Evolutionary conservation across 2,329 filamentous ascomycete species (phyloP).

Genomic region (Chrysosporium queenslandicum): DNA sequence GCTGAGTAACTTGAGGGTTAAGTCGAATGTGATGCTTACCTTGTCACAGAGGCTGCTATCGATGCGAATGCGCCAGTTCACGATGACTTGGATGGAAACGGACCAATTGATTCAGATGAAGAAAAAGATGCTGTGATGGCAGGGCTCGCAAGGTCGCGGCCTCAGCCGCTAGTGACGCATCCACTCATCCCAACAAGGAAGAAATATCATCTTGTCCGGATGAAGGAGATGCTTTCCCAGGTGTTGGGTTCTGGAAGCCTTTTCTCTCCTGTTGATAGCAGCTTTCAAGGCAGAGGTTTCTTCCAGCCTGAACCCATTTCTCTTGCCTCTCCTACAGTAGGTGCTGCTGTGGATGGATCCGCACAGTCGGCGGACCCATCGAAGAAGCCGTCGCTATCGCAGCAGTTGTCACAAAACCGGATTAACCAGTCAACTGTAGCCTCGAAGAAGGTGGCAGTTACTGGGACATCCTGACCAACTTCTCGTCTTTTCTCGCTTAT

Average conservation of each 20-base stretch:
- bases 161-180: conserved; percentile 64
- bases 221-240: conserved; percentile 54
- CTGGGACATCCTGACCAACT: background rate
- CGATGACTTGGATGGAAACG: conserved; percentile 71
- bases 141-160: conserved; percentile 57
- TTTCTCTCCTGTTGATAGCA: conserved; percentile 33
- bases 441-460: conserved; percentile 1
- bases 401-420: conserved; percentile 14
- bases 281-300: conserved; percentile 24
- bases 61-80: conserved; percentile 86
- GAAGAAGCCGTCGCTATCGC: conserved; percentile 14
- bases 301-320: conserved; percentile 27
- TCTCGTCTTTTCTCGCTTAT: background rate
- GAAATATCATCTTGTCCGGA: conserved; percentile 53
- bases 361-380: conserved; percentile 11
- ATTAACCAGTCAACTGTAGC: conserved; percentile 7
- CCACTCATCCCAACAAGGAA: conserved; percentile 40
- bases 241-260: conserved; percentile 44
- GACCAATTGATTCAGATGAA: conserved; percentile 85
- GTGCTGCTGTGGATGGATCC: conserved; percentile 20
- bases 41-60: conserved; percentile 66
- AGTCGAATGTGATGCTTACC: conserved; percentile 10
- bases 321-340: conserved; percentile 21
- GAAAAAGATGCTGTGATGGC: conserved; percentile 84
- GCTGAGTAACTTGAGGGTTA: conserved; percentile 10